A percentile compares a stretch with the other conserved stretches of the same genome.
Conservation (phyloP, 768 basidiomycete species). For the Gymnopilus dilepis region DNA sequence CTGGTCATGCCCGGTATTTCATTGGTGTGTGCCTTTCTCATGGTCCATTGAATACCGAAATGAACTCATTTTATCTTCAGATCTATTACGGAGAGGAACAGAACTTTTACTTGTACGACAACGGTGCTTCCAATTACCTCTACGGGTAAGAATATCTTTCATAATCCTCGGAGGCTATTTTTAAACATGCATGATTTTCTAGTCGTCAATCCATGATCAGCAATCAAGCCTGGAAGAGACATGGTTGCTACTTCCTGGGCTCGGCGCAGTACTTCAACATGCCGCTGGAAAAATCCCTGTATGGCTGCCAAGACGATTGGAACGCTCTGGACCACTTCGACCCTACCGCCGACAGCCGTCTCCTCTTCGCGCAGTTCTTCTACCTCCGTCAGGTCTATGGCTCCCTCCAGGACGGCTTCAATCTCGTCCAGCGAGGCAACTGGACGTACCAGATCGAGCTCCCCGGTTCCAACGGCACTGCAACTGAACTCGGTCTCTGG, state of each 20-base stretch:
- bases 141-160: slow-evolving; percentile 62
- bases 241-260: slow-evolving; percentile 91
- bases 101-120: slow-evolving; percentile 85
- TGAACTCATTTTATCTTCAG: slow-evolving; percentile 36
- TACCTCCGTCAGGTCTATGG: slow-evolving; percentile 71
- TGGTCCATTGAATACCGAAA: neutral
- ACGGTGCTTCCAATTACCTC: slow-evolving; percentile 90
- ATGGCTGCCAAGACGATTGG: slow-evolving; percentile 91
- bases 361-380: slow-evolving; percentile 75
- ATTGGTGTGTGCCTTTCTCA: slow-evolving; percentile 47
- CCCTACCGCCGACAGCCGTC: slow-evolving; percentile 79
- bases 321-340: slow-evolving; percentile 96
- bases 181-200: slow-evolving; percentile 8
- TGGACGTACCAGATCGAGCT: slow-evolving; percentile 82
- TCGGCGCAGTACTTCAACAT: slow-evolving; percentile 95
- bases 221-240: slow-evolving; percentile 87
- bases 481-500: slow-evolving; percentile 89
- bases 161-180: neutral
- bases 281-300: slow-evolving; percentile 75
- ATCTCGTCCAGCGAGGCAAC: slow-evolving; percentile 83
- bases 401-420: slow-evolving; percentile 85
- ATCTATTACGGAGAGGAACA: slow-evolving; percentile 94
- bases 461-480: slow-evolving; percentile 83
- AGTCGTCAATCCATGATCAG: slow-evolving; percentile 93
- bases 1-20: slow-evolving; percentile 89